Percentiles rank a stretch among this genome's conserved stretches.
Evolutionary conservation across 257 asterid species (phyloP).

Genomic region (Primulina huaijiensis): DNA sequence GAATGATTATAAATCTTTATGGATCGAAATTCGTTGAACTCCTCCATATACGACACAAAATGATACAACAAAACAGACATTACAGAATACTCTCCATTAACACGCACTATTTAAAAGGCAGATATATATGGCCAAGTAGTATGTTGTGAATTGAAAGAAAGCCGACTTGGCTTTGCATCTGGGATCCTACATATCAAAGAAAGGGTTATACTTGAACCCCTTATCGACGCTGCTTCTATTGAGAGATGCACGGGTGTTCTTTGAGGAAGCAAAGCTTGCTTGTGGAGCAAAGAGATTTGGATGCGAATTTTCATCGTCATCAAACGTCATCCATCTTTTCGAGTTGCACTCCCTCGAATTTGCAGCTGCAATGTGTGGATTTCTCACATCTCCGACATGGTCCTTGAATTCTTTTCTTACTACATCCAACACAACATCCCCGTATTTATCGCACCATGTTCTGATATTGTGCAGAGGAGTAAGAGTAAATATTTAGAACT

Average conservation of each 20-base stretch:
- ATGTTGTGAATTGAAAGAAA: neutral
- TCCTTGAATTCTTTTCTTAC: slow-evolving; percentile 75
- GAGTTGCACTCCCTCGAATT: slow-evolving; percentile 31
- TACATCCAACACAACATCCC: slow-evolving; percentile 59
- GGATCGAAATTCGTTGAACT: too few relatives aligned
- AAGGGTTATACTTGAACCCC: slow-evolving; percentile 72
- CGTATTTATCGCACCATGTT: slow-evolving; percentile 63
- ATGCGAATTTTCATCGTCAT: slow-evolving; percentile 56
- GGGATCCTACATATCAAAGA: slow-evolving; percentile 46
- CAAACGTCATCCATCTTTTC: slow-evolving; percentile 58
- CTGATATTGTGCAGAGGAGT: slow-evolving; percentile 28
- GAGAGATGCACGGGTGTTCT: slow-evolving; percentile 23
- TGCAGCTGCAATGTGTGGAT: slow-evolving; percentile 21
- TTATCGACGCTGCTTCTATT: slow-evolving; percentile 46
- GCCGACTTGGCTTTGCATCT: slow-evolving; percentile 33
- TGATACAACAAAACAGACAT: neutral
- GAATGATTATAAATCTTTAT: too few relatives aligned
- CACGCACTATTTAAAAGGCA: neutral
- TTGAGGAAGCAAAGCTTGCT: slow-evolving; percentile 33
- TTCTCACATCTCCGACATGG: slow-evolving; percentile 60
- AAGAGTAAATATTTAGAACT: neutral
- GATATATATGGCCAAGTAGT: neutral
- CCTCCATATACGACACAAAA: neutral
- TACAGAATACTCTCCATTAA: neutral
- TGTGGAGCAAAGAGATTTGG: slow-evolving; percentile 66